phyloP scores from a whole-genome alignment of 169 alveolate genomes.

The Miamiensis avidus region DNA sequence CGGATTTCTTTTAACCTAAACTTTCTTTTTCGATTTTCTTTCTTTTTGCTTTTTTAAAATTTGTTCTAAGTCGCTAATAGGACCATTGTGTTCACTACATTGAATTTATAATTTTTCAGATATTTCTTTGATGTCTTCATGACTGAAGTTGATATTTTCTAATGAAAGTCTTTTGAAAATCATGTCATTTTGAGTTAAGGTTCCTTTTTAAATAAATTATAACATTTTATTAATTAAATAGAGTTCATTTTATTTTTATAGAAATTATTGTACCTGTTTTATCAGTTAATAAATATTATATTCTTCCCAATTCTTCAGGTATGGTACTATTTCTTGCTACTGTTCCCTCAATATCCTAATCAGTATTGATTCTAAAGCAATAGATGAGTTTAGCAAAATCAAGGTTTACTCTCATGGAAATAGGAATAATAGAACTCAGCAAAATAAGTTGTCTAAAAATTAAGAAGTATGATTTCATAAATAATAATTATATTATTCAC shows the following conservation, averaged over 20 bases:
- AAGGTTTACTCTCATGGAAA: slow-evolving; percentile 95
- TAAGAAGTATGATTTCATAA: neutral
- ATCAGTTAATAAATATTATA: slow-evolving; percentile 94
- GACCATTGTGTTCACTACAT: slow-evolving; percentile 23
- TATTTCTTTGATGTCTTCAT: slow-evolving; percentile 61
- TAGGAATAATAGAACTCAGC: slow-evolving; percentile 96
- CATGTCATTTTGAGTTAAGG: slow-evolving; percentile 98
- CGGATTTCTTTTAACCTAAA: slow-evolving; percentile 49
- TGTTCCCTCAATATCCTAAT: slow-evolving; percentile 92
- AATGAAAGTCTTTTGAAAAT: slow-evolving; percentile 81
- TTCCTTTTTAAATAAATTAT: slow-evolving; percentile 52
- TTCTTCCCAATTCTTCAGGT: slow-evolving; percentile 98
- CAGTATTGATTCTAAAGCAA: slow-evolving; percentile 87
- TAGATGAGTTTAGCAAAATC: slow-evolving; percentile 95
- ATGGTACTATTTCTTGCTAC: slow-evolving; percentile 89
- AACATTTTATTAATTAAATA: too few relatives aligned
- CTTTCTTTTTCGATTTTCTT: slow-evolving; percentile 60
- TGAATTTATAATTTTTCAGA: slow-evolving; percentile 31
- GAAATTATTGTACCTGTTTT: slow-evolving; percentile 91
- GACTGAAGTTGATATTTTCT: slow-evolving; percentile 65
- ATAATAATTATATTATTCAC: neutral
- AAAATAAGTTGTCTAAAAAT: slow-evolving; percentile 89
- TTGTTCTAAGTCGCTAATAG: slow-evolving; percentile 26
- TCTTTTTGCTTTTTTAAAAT: slow-evolving; percentile 40
- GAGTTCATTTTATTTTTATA: too few relatives aligned